Evolutionary conservation across 2,329 filamentous ascomycete species (phyloP).

Genomic region (Penicillium hesseltinei): DNA sequence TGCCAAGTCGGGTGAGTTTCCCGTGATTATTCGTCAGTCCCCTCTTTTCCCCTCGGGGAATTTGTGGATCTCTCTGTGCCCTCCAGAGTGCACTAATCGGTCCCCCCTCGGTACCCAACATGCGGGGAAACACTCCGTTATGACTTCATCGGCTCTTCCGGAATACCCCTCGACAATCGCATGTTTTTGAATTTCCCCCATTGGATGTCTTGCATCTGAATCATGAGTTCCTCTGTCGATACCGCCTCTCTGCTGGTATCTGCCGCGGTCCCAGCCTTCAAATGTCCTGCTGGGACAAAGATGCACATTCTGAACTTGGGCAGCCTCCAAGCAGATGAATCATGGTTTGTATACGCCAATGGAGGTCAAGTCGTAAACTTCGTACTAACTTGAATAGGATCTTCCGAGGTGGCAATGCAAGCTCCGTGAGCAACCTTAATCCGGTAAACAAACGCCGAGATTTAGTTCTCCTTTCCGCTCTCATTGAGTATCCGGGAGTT

Average conservation of each 20-base stretch:
- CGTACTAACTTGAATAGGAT: conserved; percentile 25
- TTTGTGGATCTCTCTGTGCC: too few relatives aligned
- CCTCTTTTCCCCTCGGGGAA: too few relatives aligned
- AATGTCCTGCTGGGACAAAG: conserved; percentile 42
- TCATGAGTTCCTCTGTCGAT: not conserved
- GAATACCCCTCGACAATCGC: not conserved
- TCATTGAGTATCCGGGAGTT: conserved; percentile 47
- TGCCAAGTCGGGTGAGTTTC: too few relatives aligned
- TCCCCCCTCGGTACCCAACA: not conserved
- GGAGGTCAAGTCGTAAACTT: not conserved
- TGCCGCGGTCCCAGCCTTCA: conserved; percentile 16
- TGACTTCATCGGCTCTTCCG: not conserved
- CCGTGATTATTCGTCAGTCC: too few relatives aligned
- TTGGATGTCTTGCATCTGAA: not conserved
- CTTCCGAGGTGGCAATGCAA: conserved; percentile 42
- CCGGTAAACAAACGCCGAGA: conserved; percentile 45
- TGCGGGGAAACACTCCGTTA: not conserved
- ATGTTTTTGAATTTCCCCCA: not conserved
- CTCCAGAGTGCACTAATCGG: not conserved
- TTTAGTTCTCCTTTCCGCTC: conserved; percentile 42
- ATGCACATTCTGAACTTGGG: conserved; percentile 49
- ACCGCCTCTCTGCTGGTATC: not conserved
- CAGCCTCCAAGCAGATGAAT: conserved; percentile 48
- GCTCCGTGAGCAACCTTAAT: conserved; percentile 34
- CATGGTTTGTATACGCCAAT: conserved; percentile 32